Evolutionary conservation across 345 rosid species (phyloP).

Genomic region (Rhizophora mangle): DNA sequence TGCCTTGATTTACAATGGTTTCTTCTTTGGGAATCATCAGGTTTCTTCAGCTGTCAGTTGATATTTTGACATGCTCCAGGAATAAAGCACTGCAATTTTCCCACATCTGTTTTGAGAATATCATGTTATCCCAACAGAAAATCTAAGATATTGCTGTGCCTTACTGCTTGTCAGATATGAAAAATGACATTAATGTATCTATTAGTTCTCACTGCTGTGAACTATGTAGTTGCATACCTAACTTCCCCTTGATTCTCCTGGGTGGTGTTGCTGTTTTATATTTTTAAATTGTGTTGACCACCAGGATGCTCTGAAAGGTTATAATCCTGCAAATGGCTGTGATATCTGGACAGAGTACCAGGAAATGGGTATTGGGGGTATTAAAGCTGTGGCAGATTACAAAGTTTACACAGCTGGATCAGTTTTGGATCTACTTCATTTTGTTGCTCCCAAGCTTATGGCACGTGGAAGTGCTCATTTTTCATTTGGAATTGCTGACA

Average conservation of each 20-base stretch:
- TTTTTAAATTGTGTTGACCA: slow-evolving; percentile 2
- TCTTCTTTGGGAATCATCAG: background rate
- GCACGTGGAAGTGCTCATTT: slow-evolving; percentile 59
- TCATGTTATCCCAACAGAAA: no score
- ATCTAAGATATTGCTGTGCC: no score
- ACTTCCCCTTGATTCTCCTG: background rate
- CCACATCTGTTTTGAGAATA: no score
- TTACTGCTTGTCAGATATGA: background rate
- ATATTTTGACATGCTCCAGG: background rate
- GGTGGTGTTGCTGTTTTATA: background rate
- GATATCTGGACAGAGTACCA: slow-evolving; percentile 69
- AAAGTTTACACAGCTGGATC: slow-evolving; percentile 53
- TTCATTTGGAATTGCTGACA: slow-evolving; percentile 66
- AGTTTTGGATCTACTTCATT: slow-evolving; percentile 53
- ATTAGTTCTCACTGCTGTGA: slow-evolving; percentile 3
- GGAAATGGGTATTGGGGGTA: slow-evolving; percentile 46
- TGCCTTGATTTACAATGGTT: background rate
- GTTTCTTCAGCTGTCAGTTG: background rate
- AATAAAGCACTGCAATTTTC: background rate
- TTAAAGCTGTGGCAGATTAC: slow-evolving; percentile 50
- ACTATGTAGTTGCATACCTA: background rate
- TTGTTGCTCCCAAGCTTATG: slow-evolving; percentile 64
- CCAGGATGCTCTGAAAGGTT: slow-evolving; percentile 50
- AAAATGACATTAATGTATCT: background rate
- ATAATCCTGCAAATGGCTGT: slow-evolving; percentile 31